Evolutionary conservation across 2,329 filamentous ascomycete species (phyloP).

Genomic region (Aspergillus ochraceoroseus): DNA sequence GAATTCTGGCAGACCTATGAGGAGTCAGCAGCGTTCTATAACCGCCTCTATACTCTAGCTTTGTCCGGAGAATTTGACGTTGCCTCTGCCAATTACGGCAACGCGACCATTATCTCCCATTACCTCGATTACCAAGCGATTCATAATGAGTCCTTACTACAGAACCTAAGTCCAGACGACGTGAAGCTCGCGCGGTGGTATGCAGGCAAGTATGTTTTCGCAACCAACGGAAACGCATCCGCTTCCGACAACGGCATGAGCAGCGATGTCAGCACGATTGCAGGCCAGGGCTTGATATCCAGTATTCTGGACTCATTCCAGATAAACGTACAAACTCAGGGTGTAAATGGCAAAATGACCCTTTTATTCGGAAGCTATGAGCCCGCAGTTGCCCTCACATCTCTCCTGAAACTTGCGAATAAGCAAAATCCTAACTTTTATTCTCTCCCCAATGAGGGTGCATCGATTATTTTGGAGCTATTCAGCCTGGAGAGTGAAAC

Average conservation of each 20-base stretch:
- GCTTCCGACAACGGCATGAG: slow-evolving; percentile 21
- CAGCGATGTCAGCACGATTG: slow-evolving; percentile 38
- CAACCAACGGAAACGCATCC: slow-evolving; percentile 45
- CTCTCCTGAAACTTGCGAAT: slow-evolving; percentile 41
- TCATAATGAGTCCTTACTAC: slow-evolving; percentile 47
- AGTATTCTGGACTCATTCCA: slow-evolving; percentile 39
- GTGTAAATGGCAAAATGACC: slow-evolving; percentile 42
- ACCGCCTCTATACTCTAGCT: slow-evolving; percentile 41
- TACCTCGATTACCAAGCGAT: slow-evolving; percentile 52
- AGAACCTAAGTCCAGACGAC: slow-evolving; percentile 30
- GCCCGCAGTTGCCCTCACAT: slow-evolving; percentile 50
- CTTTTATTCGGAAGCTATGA: slow-evolving; percentile 49
- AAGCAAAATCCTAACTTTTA: slow-evolving; percentile 43
- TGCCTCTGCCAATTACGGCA: slow-evolving; percentile 45
- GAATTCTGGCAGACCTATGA: slow-evolving; percentile 40
- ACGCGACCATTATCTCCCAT: slow-evolving; percentile 53
- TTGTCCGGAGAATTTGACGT: slow-evolving; percentile 42
- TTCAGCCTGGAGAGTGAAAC: slow-evolving; percentile 41
- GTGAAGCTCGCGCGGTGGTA: slow-evolving; percentile 40
- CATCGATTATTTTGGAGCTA: slow-evolving; percentile 51
- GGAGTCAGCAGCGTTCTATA: slow-evolving; percentile 45
- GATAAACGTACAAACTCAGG: slow-evolving; percentile 36
- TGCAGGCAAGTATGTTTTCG: slow-evolving; percentile 49
- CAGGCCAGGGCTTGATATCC: slow-evolving; percentile 42
- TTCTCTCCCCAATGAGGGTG: slow-evolving; percentile 47